phyloP scores from a whole-genome alignment of 2,329 filamentous ascomycete species.

The Aspergillus spinulosporus region DNA sequence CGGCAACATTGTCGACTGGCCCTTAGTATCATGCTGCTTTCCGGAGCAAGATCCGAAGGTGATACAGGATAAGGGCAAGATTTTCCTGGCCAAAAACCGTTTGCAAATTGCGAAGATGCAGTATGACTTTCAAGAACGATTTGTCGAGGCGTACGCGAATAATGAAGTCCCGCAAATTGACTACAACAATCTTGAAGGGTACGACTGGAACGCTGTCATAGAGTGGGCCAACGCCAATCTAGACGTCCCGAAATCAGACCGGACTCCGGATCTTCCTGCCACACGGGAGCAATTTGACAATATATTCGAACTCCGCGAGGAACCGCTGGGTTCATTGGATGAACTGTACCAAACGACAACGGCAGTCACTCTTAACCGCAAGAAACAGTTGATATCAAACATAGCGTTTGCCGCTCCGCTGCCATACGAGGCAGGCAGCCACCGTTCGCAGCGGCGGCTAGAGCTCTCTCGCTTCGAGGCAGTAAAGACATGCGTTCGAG shows the following conservation, averaged over 20 bases:
- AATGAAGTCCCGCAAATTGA: constrained; percentile 47
- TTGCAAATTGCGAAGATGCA: constrained; percentile 47
- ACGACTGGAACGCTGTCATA: constrained; percentile 50
- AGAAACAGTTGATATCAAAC: constrained; percentile 36
- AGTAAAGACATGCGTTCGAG: constrained; percentile 51
- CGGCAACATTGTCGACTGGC: constrained; percentile 47
- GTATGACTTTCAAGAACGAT: constrained; percentile 49
- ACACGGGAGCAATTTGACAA: constrained; percentile 44
- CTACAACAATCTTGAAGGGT: constrained; percentile 44
- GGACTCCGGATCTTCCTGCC: constrained; percentile 45
- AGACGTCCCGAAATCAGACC: constrained; percentile 39
- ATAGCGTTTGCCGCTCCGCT: constrained; percentile 39
- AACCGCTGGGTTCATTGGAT: constrained; percentile 33
- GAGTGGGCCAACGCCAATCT: constrained; percentile 49
- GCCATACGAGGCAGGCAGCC: constrained; percentile 9
- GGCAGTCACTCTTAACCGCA: constrained; percentile 35
- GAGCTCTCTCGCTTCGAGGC: constrained; percentile 34
- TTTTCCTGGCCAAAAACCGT: constrained; percentile 39
- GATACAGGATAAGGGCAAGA: constrained; percentile 41
- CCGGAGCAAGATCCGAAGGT: constrained; percentile 41
- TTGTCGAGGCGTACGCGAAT: constrained; percentile 47
- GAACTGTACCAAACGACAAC: constrained; percentile 36
- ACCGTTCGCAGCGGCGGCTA: constrained; percentile 15
- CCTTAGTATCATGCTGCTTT: constrained; percentile 44
- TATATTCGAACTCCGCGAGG: constrained; percentile 43